These are phyloP conservation scores for Pseudozyma hubeiensis DNA, from an alignment of 1,284 basidiomycete genomes.

Conservation along the genomic window DNA sequence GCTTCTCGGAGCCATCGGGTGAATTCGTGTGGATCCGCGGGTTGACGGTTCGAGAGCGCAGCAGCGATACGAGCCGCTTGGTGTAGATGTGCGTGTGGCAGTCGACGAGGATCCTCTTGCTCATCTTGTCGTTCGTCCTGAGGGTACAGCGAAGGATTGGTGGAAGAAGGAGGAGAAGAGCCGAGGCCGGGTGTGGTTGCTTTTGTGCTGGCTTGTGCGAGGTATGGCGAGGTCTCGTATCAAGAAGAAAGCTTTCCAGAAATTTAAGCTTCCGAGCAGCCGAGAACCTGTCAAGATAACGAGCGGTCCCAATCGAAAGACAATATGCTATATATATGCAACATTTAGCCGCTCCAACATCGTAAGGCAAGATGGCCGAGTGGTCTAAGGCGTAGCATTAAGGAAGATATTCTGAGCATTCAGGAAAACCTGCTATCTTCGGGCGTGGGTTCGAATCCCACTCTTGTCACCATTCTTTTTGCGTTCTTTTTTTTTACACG, in stretches of 20 bases:
- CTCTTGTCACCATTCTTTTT: slow-evolving; percentile 62
- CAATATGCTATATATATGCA: slow-evolving; percentile 15
- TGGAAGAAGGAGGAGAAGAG: background rate
- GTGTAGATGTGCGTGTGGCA: slow-evolving; percentile 85
- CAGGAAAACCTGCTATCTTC: slow-evolving; percentile 57
- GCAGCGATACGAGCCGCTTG: slow-evolving; percentile 70
- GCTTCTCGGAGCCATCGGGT: slow-evolving; percentile 70
- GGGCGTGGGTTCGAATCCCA: slow-evolving; percentile 69
- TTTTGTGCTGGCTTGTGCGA: background rate
- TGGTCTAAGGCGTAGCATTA: slow-evolving; percentile 68
- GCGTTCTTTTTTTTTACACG: background rate
- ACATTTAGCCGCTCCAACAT: background rate
- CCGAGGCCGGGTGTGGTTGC: no score
- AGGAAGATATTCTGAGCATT: slow-evolving; percentile 43
- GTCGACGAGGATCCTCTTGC: slow-evolving; percentile 27
- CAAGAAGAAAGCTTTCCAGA: background rate
- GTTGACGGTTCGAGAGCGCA: slow-evolving; percentile 17
- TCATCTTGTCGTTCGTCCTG: slow-evolving; percentile 8
- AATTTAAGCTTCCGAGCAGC: slow-evolving; percentile 19
- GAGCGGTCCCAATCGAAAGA: no score
- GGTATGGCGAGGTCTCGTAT: background rate
- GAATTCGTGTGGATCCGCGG: slow-evolving; percentile 34
- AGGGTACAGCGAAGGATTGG: background rate
- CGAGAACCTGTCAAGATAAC: background rate
- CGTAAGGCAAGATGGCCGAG: slow-evolving; percentile 67